Evolutionary conservation across 345 rosid genomes (phyloP).

Genomic region (Sonneratia alba): DNA sequence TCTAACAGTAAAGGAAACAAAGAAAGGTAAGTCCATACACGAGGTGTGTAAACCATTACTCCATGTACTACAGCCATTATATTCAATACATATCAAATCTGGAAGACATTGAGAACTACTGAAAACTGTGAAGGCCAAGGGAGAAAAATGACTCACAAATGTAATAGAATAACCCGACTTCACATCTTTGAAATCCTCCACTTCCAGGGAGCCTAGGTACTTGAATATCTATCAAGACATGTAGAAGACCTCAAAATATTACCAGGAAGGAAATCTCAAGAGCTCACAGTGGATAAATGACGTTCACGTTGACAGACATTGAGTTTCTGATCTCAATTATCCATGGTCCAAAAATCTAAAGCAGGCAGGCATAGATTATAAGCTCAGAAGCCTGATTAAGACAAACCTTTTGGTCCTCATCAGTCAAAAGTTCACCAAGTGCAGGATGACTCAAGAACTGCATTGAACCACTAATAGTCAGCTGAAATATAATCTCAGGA

Average conservation of each 20-base stretch:
- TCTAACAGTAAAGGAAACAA: constrained; percentile 26
- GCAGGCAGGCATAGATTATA: too few species aligned
- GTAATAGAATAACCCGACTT: constrained; percentile 84
- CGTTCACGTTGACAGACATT: too few species aligned
- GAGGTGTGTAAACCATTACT: neutral
- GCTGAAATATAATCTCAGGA: neutral
- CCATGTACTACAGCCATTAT: too few species aligned
- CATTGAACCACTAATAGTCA: constrained; percentile 6
- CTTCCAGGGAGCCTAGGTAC: constrained; percentile 59
- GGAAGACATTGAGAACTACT: too few species aligned
- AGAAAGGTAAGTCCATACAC: neutral
- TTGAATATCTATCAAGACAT: constrained; percentile 50
- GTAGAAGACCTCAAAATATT: neutral
- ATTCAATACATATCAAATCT: too few species aligned
- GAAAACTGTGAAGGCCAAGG: neutral
- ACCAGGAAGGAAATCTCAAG: neutral
- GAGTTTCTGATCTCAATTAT: too few species aligned
- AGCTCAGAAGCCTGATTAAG: neutral
- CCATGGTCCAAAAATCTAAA: too few species aligned
- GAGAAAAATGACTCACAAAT: constrained; percentile 45
- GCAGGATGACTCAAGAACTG: constrained; percentile 91
- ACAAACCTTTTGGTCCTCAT: constrained; percentile 88
- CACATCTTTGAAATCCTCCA: constrained; percentile 82
- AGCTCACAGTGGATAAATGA: neutral
- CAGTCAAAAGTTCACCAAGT: constrained; percentile 65